phyloP scores from a whole-genome alignment of 257 asterid species.

The Solanum pennellii region DNA sequence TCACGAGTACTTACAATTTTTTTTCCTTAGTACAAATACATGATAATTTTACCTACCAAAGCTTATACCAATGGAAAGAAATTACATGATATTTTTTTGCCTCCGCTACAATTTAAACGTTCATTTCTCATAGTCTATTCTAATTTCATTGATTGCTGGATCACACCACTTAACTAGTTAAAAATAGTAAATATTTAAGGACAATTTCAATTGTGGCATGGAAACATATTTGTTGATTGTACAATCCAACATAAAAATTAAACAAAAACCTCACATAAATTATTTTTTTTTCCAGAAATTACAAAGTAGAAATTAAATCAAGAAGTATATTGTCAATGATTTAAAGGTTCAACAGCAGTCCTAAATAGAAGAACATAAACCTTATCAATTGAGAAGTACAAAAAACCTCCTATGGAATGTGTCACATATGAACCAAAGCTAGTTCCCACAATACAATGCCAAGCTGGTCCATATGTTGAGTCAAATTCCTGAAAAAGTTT shows the following conservation, averaged over 20 bases:
- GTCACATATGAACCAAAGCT: slow-evolving; percentile 90
- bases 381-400: slow-evolving; percentile 84
- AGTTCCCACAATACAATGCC: slow-evolving; percentile 88
- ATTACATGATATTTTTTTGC: background rate
- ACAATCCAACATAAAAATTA: background rate
- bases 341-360: slow-evolving; percentile 70
- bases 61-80: background rate
- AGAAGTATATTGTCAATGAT: slow-evolving; percentile 10
- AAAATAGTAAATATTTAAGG: background rate
- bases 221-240: background rate
- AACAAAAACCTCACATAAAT: background rate
- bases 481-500: slow-evolving; percentile 50
- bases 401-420: slow-evolving; percentile 71
- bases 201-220: background rate
- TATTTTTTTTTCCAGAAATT: background rate
- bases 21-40: background rate
- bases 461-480: slow-evolving; percentile 72
- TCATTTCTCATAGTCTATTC: background rate
- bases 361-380: slow-evolving; percentile 71
- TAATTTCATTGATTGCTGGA: background rate
- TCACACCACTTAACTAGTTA: background rate
- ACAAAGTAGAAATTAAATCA: background rate
- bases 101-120: background rate
- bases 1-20: background rate
- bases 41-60: background rate